A percentile compares a stretch with the other conserved stretches of the same genome.
phyloP scores from a whole-genome alignment of 2,329 filamentous ascomycete species.

The Aspergillus arachidicola region DNA sequence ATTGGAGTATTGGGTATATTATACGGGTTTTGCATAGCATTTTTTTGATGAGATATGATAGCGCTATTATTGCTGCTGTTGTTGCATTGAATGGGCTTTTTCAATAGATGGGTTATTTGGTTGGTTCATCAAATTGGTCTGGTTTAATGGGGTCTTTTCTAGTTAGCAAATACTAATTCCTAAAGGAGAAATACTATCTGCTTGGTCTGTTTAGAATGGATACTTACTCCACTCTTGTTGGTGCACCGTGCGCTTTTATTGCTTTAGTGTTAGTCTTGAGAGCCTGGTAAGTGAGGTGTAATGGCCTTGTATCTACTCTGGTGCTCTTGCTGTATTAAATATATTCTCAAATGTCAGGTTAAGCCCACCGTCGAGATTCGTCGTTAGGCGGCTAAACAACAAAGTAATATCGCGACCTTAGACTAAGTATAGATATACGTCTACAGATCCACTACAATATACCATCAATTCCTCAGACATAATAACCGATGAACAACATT shows the following conservation, averaged over 20 bases:
- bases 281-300: too few relatives aligned
- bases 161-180: neutral
- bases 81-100: neutral
- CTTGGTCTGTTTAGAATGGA: neutral
- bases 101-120: neutral
- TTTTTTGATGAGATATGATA: constrained; percentile 1
- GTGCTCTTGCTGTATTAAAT: too few relatives aligned
- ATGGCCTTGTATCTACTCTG: too few relatives aligned
- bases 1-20: neutral
- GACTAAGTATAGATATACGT: neutral
- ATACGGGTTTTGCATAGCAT: neutral
- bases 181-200: neutral
- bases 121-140: neutral
- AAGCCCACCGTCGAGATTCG: too few relatives aligned
- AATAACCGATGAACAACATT: neutral
- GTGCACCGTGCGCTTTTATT: too few relatives aligned
- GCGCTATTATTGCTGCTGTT: constrained; percentile 6
- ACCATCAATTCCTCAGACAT: neutral
- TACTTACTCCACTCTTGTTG: neutral
- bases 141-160: neutral
- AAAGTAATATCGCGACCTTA: too few relatives aligned
- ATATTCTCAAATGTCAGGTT: too few relatives aligned
- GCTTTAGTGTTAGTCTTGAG: too few relatives aligned
- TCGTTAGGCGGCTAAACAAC: too few relatives aligned
- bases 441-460: neutral